Conservation (phyloP, 2,329 filamentous ascomycete species). For the Fusarium euwallaceae region DNA sequence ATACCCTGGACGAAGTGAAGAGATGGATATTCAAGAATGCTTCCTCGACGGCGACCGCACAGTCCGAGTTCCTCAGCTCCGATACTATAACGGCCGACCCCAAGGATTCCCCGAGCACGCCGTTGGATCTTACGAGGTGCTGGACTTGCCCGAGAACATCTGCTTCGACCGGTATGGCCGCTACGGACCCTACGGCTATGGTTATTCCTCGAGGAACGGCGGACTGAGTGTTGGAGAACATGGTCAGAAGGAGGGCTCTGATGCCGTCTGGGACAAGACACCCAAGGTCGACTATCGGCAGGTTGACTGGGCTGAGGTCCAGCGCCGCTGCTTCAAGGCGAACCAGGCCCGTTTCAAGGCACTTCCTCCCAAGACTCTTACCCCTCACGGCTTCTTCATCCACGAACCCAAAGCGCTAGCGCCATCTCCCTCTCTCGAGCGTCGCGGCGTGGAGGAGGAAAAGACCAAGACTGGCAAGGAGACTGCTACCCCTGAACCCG, state of each 20-base stretch:
- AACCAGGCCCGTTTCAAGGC: conserved; percentile 79
- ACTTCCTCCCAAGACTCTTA: conserved; percentile 54
- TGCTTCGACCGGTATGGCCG: conserved; percentile 95
- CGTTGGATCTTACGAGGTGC: conserved; percentile 86
- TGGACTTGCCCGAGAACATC: conserved; percentile 84
- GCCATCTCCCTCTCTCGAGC: conserved; percentile 14
- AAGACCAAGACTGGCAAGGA: conserved; percentile 21
- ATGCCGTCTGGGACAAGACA: conserved; percentile 79
- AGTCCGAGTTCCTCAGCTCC: conserved; percentile 76
- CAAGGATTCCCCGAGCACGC: conserved; percentile 87
- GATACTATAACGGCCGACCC: conserved; percentile 82
- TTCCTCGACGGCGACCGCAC: conserved; percentile 79
- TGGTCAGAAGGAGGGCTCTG: conserved; percentile 84
- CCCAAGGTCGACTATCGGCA: conserved; percentile 82
- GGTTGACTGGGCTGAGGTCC: conserved; percentile 83
- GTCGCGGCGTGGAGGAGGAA: conserved; percentile 31
- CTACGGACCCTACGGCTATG: conserved; percentile 89
- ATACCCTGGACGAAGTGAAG: conserved; percentile 56
- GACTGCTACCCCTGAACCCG: conserved; percentile 27
- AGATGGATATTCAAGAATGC: conserved; percentile 75
- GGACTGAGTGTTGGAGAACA: conserved; percentile 89
- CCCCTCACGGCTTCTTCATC: conserved; percentile 66
- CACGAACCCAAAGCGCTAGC: conserved; percentile 47
- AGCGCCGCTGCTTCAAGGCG: conserved; percentile 77
- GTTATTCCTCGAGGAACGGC: conserved; percentile 83